Conservation (phyloP, 768 basidiomycete genomes). For the Leucogyrophana mollusca region DNA sequence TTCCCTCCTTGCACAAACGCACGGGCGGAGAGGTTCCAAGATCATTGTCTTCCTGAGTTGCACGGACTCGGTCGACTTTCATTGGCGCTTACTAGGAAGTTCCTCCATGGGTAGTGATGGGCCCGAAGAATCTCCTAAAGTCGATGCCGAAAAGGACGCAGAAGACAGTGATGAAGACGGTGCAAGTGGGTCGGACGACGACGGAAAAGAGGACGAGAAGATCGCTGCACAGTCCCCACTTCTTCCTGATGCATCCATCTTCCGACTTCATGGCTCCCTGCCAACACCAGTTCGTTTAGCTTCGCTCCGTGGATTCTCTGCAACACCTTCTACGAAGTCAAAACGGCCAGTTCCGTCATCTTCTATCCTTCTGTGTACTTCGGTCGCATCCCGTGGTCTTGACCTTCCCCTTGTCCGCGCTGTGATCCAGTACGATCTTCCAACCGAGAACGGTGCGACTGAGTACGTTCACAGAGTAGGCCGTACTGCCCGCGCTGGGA, state of each 20-base stretch:
- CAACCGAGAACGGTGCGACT: slow-evolving; percentile 93
- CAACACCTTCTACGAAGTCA: slow-evolving; percentile 30
- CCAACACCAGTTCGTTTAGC: slow-evolving; percentile 77
- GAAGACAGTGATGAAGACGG: slow-evolving; percentile 21
- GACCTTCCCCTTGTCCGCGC: slow-evolving; percentile 93
- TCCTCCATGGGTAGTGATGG: slow-evolving; percentile 57
- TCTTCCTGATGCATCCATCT: slow-evolving; percentile 79
- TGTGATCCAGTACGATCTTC: slow-evolving; percentile 95
- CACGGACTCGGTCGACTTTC: slow-evolving; percentile 97
- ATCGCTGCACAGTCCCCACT: slow-evolving; percentile 69
- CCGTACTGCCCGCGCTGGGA: slow-evolving; percentile 94
- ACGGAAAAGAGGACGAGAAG: slow-evolving; percentile 28
- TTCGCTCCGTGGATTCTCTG: slow-evolving; percentile 81
- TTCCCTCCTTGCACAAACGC: slow-evolving; percentile 66
- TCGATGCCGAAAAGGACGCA: slow-evolving; percentile 22
- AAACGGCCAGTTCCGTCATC: slow-evolving; percentile 35
- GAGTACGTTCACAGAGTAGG: slow-evolving; percentile 98
- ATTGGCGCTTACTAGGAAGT: slow-evolving; percentile 82
- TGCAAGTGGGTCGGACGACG: slow-evolving; percentile 15
- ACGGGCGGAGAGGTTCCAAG: slow-evolving; percentile 54
- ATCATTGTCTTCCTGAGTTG: slow-evolving; percentile 96
- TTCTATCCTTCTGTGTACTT: slow-evolving; percentile 90
- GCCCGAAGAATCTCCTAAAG: slow-evolving; percentile 14
- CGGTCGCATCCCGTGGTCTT: slow-evolving; percentile 96
- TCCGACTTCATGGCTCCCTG: slow-evolving; percentile 91